A percentile compares a stretch with the other conserved stretches of the same genome.
Conservation (phyloP, 148 eudicot genomes). For the Amaranthus hypochondriacus region DNA sequence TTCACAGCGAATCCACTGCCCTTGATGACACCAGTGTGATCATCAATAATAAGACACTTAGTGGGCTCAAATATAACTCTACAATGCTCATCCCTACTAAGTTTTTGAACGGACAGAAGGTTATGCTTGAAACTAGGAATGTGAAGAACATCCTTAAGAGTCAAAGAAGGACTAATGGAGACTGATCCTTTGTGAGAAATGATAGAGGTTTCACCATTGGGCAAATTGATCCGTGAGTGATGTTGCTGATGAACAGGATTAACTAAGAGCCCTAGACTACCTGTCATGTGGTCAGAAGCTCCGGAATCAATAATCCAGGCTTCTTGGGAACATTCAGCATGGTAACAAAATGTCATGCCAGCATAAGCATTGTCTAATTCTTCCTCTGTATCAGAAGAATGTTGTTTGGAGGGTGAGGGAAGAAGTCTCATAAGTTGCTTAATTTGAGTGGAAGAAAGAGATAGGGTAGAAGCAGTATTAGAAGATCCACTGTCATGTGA, state of each 20-base stretch:
- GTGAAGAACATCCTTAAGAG: background rate
- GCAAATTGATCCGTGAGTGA: background rate
- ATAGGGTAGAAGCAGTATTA: background rate
- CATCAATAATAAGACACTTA: background rate
- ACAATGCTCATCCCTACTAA: background rate
- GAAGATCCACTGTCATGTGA: too few relatives aligned
- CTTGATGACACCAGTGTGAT: background rate
- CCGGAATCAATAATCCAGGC: background rate
- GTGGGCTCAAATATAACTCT: background rate
- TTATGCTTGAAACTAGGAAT: background rate
- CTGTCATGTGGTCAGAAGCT: background rate
- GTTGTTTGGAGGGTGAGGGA: background rate
- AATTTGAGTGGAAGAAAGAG: background rate
- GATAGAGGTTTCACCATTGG: background rate
- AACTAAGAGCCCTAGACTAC: background rate
- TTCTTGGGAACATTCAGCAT: background rate
- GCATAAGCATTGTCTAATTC: background rate
- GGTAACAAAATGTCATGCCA: background rate
- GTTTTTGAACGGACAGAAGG: background rate
- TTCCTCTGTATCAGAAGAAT: background rate
- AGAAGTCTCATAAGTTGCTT: background rate
- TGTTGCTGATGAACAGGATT: too few relatives aligned
- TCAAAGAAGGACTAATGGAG: background rate
- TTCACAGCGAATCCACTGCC: too few relatives aligned
- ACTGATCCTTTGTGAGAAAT: background rate